Percentiles rank a stretch among this genome's conserved stretches.
phyloP scores from a whole-genome alignment of 1,284 basidiomycete genomes.

The Tremellales sp. region DNA sequence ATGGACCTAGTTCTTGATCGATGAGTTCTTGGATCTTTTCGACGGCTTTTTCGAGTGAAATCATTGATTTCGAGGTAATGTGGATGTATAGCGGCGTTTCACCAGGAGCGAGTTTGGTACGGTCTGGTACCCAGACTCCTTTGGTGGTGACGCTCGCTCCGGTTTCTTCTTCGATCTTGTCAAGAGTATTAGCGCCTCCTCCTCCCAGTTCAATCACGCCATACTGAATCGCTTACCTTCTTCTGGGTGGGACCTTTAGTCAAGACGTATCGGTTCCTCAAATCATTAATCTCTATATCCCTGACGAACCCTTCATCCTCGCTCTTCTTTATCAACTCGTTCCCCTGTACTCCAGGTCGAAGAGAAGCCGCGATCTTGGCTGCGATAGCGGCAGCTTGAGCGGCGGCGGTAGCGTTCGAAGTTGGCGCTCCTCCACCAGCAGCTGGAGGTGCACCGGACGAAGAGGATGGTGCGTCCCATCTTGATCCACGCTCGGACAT shows the following conservation, averaged over 20 bases:
- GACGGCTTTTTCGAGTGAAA: slow-evolving; percentile 74
- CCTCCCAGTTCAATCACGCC: background rate
- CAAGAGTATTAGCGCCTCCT: background rate
- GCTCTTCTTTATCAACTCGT: slow-evolving; percentile 58
- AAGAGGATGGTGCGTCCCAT: slow-evolving; percentile 23
- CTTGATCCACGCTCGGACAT: slow-evolving; percentile 16
- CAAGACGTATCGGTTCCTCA: slow-evolving; percentile 89
- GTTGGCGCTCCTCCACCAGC: slow-evolving; percentile 49
- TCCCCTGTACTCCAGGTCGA: slow-evolving; percentile 42
- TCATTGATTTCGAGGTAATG: slow-evolving; percentile 76
- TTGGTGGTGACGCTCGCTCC: slow-evolving; percentile 86
- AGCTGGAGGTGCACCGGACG: slow-evolving; percentile 21
- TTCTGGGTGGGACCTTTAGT: slow-evolving; percentile 91
- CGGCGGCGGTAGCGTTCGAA: slow-evolving; percentile 60
- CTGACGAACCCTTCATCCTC: slow-evolving; percentile 80
- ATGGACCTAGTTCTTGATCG: slow-evolving; percentile 73
- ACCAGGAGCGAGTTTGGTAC: slow-evolving; percentile 78
- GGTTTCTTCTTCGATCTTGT: slow-evolving; percentile 80
- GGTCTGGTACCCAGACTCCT: slow-evolving; percentile 90
- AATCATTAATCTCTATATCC: slow-evolving; percentile 97
- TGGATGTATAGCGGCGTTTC: slow-evolving; percentile 95
- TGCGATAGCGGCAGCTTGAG: slow-evolving; percentile 61
- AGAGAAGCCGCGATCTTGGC: slow-evolving; percentile 88
- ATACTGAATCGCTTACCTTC: slow-evolving; percentile 59
- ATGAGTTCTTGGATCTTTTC: slow-evolving; percentile 82